Evolutionary conservation across 176 grass and related monocot species (phyloP).

Genomic region (Juncus effusus): DNA sequence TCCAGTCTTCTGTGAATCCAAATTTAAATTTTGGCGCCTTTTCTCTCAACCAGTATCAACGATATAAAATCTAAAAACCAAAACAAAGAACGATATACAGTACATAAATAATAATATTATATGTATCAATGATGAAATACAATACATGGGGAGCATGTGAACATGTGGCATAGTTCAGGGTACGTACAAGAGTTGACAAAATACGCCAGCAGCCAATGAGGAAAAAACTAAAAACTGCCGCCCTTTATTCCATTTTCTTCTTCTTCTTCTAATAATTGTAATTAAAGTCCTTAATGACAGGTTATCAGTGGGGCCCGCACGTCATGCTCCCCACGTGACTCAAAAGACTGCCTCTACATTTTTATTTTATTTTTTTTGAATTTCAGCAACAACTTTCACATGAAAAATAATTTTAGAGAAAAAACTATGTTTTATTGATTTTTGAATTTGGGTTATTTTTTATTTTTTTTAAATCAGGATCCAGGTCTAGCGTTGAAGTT

Average conservation of each 20-base stretch:
- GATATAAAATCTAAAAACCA: too few relatives aligned
- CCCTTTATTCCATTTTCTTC: too few relatives aligned
- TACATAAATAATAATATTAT: not conserved
- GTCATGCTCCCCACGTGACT: too few relatives aligned
- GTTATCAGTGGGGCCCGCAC: too few relatives aligned
- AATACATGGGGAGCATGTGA: conserved; percentile 4
- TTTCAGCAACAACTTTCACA: not conserved
- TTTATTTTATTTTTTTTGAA: not conserved
- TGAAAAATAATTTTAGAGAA: not conserved
- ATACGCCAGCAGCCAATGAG: conserved; percentile 5
- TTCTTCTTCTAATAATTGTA: too few relatives aligned
- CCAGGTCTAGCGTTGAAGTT: too few relatives aligned
- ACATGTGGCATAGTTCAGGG: conserved; percentile 12
- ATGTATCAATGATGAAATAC: not conserved
- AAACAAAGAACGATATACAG: too few relatives aligned
- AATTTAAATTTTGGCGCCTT: not conserved
- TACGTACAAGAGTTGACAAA: conserved; percentile 24
- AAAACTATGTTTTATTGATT: not conserved
- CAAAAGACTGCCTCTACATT: too few relatives aligned
- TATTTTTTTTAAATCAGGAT: too few relatives aligned
- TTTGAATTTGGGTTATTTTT: too few relatives aligned
- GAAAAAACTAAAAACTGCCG: not conserved
- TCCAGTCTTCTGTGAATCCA: too few relatives aligned
- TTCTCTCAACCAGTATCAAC: not conserved
- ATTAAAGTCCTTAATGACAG: too few relatives aligned